Conservation (phyloP, 1,139 yeast species). For the Debaryomyces subglobosus region DNA sequence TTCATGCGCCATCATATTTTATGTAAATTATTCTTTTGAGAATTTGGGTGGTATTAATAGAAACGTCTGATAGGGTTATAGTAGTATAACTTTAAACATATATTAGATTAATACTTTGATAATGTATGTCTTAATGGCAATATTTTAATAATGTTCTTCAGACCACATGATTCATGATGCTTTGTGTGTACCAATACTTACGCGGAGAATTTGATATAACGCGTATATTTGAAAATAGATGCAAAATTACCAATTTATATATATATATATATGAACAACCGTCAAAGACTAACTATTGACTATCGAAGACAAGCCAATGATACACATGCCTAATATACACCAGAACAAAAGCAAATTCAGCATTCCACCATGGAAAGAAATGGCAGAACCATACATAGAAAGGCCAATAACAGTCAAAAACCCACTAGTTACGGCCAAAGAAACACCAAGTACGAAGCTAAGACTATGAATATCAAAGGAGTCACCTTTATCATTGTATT, state of each 20-base stretch:
- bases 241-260: constrained; percentile 8
- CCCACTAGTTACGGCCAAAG: constrained; percentile 80
- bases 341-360: constrained; percentile 56
- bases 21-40: constrained; percentile 2
- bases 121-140: constrained; percentile 3
- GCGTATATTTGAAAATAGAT: constrained; percentile 8
- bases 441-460: constrained; percentile 57
- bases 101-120: constrained; percentile 3
- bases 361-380: constrained; percentile 63
- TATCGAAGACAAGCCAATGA: constrained; percentile 36
- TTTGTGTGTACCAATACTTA: neutral
- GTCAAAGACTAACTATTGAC: constrained; percentile 13
- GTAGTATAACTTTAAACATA: constrained; percentile 1
- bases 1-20: constrained; percentile 46
- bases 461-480: constrained; percentile 36
- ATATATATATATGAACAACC: constrained; percentile 1
- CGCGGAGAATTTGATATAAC: neutral
- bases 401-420: constrained; percentile 78
- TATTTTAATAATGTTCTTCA: constrained; percentile 1
- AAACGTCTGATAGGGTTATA: neutral
- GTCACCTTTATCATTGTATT: constrained; percentile 35
- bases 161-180: constrained; percentile 8
- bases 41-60: neutral
- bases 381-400: constrained; percentile 83
- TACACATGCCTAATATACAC: constrained; percentile 51